Conservation (phyloP, 1,139 yeast species). For the Scheffersomyces stambukii region DNA sequence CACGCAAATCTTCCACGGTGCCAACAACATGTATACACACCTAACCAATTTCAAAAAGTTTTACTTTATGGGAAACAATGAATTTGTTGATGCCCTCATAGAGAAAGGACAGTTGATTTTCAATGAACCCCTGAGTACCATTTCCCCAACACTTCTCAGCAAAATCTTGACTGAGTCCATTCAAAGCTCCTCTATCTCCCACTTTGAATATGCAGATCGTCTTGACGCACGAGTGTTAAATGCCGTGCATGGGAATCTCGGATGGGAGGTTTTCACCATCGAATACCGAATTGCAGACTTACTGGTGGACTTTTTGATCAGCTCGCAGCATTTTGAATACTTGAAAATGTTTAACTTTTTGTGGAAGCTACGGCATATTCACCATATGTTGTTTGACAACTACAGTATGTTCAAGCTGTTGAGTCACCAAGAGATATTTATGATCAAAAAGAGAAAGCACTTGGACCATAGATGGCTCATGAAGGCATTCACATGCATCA, state of each 20-base stretch:
- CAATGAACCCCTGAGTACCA: slow-evolving; percentile 55
- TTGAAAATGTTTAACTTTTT: slow-evolving; percentile 79
- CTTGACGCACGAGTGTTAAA: slow-evolving; percentile 82
- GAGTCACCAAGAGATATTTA: slow-evolving; percentile 24
- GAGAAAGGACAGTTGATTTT: slow-evolving; percentile 52
- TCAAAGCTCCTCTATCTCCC: slow-evolving; percentile 55
- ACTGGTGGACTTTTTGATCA: slow-evolving; percentile 36
- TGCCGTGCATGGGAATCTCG: slow-evolving; percentile 56
- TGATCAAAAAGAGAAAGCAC: slow-evolving; percentile 2
- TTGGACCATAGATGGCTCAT: neutral
- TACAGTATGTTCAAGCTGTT: slow-evolving; percentile 14
- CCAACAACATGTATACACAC: slow-evolving; percentile 49
- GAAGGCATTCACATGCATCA: slow-evolving; percentile 10
- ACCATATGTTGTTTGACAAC: slow-evolving; percentile 45
- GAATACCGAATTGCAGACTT: slow-evolving; percentile 66
- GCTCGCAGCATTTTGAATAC: slow-evolving; percentile 44
- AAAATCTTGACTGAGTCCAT: slow-evolving; percentile 65
- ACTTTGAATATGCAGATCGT: slow-evolving; percentile 26
- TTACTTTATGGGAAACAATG: slow-evolving; percentile 70
- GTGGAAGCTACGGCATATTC: slow-evolving; percentile 71
- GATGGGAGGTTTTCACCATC: slow-evolving; percentile 92
- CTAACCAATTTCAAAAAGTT: slow-evolving; percentile 61
- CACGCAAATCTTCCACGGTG: slow-evolving; percentile 44
- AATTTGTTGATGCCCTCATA: slow-evolving; percentile 67
- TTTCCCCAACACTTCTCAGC: slow-evolving; percentile 66